Evolutionary conservation across 768 basidiomycete genomes (phyloP).

Genomic region (Termitomyces sp.): DNA sequence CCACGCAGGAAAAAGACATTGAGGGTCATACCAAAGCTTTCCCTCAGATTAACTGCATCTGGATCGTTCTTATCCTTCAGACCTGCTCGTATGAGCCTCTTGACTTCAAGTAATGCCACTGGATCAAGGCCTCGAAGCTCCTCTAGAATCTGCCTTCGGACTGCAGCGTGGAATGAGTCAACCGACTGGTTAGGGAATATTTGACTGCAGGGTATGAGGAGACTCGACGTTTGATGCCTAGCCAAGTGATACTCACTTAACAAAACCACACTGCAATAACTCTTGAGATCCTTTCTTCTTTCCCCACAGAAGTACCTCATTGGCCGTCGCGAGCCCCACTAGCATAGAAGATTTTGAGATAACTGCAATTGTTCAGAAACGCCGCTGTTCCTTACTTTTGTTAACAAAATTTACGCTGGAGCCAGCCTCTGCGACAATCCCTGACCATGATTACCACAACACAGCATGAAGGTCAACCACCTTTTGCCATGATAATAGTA

Average conservation of each 20-base stretch:
- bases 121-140: conserved; percentile 61
- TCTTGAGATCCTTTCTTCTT: conserved; percentile 63
- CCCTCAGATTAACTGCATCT: conserved; percentile 64
- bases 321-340: conserved; percentile 73
- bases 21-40: conserved; percentile 53
- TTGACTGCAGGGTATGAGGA: conserved; percentile 37
- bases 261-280: conserved; percentile 57
- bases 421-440: conserved; percentile 66
- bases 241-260: conserved; percentile 48
- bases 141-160: conserved; percentile 47
- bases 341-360: background rate
- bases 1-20: background rate
- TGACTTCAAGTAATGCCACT: conserved; percentile 50
- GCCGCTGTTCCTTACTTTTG: conserved; percentile 42
- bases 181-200: conserved; percentile 55
- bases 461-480: conserved; percentile 6
- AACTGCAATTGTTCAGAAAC: background rate
- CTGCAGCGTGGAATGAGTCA: conserved; percentile 52
- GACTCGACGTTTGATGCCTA: background rate
- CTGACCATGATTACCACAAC: conserved; percentile 28
- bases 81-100: conserved; percentile 52
- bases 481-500: conserved; percentile 23
- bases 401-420: conserved; percentile 70
- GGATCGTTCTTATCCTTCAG: conserved; percentile 61
- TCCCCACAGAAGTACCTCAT: conserved; percentile 70